Evolutionary conservation across 2,329 filamentous ascomycete species (phyloP).

Genomic region (Lasiodiplodia hormozganensis): DNA sequence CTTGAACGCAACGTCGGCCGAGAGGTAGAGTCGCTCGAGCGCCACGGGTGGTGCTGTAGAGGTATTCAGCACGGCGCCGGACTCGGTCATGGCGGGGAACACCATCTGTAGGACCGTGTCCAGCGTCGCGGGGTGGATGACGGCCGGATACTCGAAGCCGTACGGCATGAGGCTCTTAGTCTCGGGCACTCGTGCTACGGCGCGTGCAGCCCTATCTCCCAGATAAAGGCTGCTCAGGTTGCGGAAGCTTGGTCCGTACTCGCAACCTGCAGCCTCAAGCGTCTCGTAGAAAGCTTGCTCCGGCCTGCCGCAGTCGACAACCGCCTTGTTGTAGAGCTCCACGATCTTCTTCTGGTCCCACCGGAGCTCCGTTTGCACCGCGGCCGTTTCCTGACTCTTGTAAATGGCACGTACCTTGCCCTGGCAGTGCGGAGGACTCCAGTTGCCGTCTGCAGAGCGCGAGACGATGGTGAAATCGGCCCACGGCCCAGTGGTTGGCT

Average conservation of each 20-base stretch:
- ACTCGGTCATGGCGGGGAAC: not conserved
- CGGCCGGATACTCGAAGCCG: slow-evolving; percentile 25
- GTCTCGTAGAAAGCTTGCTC: slow-evolving; percentile 31
- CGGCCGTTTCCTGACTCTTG: not conserved
- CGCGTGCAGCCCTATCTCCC: slow-evolving; percentile 25
- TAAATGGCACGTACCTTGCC: not conserved
- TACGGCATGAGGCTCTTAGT: not conserved
- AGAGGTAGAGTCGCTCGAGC: not conserved
- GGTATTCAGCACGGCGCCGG: not conserved
- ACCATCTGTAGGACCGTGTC: slow-evolving; percentile 35
- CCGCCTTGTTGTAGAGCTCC: not conserved
- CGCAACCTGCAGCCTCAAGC: slow-evolving; percentile 35
- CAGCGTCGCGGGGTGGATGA: slow-evolving; percentile 36
- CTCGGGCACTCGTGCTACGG: slow-evolving; percentile 32
- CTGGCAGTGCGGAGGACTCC: not conserved
- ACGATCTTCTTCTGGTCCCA: not conserved
- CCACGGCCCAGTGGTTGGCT: not conserved
- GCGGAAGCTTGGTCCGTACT: slow-evolving; percentile 6
- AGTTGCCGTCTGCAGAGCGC: not conserved
- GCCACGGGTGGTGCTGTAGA: not conserved
- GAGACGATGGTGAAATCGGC: slow-evolving; percentile 9
- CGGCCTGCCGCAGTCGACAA: not conserved
- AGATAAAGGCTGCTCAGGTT: slow-evolving; percentile 31
- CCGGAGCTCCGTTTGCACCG: not conserved
- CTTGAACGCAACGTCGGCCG: not conserved